Percentiles rank a stretch among this genome's conserved stretches.
These are phyloP conservation scores for Striga hermonthica DNA, from an alignment of 305 asterid species.

Conservation along the genomic window DNA sequence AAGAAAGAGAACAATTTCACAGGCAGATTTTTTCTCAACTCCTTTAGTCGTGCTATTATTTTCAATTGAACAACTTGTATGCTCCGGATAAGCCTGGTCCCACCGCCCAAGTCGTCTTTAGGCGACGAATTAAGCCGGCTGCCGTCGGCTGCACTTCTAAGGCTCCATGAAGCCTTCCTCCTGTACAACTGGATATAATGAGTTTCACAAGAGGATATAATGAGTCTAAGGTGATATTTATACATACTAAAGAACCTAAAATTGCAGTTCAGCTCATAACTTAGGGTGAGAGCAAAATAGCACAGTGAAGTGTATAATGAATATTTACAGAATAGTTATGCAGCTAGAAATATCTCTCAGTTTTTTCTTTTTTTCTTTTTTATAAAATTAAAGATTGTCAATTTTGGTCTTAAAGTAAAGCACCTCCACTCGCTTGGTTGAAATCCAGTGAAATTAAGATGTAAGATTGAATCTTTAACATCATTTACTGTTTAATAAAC, in stretches of 20 bases:
- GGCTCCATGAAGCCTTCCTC: conserved; percentile 52
- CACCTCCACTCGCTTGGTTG: neutral
- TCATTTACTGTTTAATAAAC: neutral
- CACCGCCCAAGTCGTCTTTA: conserved; percentile 41
- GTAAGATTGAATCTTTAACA: neutral
- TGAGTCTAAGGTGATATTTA: neutral
- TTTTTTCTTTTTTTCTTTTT: no score
- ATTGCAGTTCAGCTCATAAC: no score
- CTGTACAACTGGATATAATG: neutral
- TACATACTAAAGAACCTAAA: neutral
- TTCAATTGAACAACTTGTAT: conserved; percentile 52
- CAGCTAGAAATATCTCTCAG: neutral
- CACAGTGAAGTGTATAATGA: neutral
- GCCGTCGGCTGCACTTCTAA: conserved; percentile 71
- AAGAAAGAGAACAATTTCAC: conserved; percentile 66
- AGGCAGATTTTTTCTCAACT: conserved; percentile 60
- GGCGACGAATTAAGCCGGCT: conserved; percentile 47
- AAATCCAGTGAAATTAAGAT: neutral
- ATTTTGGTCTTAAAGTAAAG: neutral
- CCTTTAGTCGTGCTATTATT: conserved; percentile 44
- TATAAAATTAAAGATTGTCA: no score
- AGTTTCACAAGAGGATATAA: conserved; percentile 21
- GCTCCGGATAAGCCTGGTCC: conserved; percentile 70
- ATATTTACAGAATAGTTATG: neutral
- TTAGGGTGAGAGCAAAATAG: neutral